These are phyloP conservation scores for Neohortaea acidophila DNA, from an alignment of 495 filamentous ascomycete species.

Conservation along the genomic window DNA sequence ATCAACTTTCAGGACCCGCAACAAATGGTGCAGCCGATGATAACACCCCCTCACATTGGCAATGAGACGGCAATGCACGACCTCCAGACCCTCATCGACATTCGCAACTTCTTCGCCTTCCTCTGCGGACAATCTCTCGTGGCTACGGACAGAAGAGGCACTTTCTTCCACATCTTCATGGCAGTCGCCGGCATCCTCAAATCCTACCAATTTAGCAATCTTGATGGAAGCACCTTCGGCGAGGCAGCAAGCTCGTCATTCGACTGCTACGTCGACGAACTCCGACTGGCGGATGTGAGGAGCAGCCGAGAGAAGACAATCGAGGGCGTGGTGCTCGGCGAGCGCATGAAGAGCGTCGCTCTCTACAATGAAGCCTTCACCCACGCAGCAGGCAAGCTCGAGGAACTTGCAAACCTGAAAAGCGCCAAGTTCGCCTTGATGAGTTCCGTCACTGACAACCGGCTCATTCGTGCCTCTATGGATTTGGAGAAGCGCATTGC, in stretches of 20 bases:
- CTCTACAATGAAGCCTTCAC: constrained; percentile 85
- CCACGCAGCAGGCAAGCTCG: constrained; percentile 83
- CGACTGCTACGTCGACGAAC: constrained; percentile 57
- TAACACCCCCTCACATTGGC: constrained; percentile 28
- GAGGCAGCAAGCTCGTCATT: constrained; percentile 66
- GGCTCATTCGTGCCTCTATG: constrained; percentile 65
- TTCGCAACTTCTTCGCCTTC: constrained; percentile 86
- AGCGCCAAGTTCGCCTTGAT: constrained; percentile 56
- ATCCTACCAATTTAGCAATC: constrained; percentile 62
- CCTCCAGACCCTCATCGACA: constrained; percentile 53
- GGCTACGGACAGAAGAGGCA: constrained; percentile 50
- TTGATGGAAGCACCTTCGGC: constrained; percentile 69
- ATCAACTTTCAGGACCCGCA: constrained; percentile 22
- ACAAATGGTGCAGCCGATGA: no score
- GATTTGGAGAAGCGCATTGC: constrained; percentile 57
- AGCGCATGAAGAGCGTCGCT: constrained; percentile 63
- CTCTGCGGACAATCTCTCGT: constrained; percentile 67
- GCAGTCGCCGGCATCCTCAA: constrained; percentile 52
- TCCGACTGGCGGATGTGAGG: constrained; percentile 64
- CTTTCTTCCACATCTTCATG: constrained; percentile 59
- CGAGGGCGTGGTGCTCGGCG: constrained; percentile 74
- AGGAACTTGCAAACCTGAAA: constrained; percentile 50
- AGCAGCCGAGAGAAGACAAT: constrained; percentile 77
- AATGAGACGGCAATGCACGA: constrained; percentile 37
- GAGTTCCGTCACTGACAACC: constrained; percentile 52